Conservation (phyloP, 2,329 filamentous ascomycete species). For the Talaromyces sp. region DNA sequence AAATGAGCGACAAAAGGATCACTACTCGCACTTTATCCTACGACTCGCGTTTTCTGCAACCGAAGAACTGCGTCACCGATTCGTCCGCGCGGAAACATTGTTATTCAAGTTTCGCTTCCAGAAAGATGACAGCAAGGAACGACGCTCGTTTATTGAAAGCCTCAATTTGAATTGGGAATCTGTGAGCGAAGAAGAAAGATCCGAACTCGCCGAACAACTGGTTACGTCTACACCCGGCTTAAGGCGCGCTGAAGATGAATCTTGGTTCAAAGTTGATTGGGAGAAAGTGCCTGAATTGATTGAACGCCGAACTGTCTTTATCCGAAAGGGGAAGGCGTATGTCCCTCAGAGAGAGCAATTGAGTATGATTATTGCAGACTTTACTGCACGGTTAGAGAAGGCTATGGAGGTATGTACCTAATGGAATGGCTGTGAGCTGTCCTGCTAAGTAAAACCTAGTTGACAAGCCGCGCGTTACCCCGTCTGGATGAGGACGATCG, state of each 20-base stretch:
- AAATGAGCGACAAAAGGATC: conserved; percentile 83
- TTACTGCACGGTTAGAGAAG: conserved; percentile 71
- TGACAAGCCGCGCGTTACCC: conserved; percentile 86
- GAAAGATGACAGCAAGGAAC: conserved; percentile 70
- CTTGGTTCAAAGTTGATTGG: conserved; percentile 97
- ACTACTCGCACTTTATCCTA: conserved; percentile 97
- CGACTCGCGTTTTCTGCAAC: conserved; percentile 88
- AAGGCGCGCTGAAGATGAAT: conserved; percentile 66
- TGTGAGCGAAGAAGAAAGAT: conserved; percentile 76
- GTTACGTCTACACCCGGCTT: conserved; percentile 53
- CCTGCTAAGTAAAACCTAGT: conserved; percentile 42
- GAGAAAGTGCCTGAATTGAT: conserved; percentile 86
- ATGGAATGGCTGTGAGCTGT: conserved; percentile 10
- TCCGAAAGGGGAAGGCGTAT: conserved; percentile 81
- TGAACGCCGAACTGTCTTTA: conserved; percentile 70
- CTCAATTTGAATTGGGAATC: conserved; percentile 81
- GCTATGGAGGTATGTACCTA: conserved; percentile 67
- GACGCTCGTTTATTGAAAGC: conserved; percentile 69
- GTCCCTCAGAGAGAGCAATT: conserved; percentile 83
- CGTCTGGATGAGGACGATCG: conserved; percentile 95
- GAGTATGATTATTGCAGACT: conserved; percentile 86
- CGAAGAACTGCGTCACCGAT: conserved; percentile 82
- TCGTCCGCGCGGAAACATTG: conserved; percentile 80
- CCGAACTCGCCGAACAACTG: conserved; percentile 60
- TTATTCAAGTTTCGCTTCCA: conserved; percentile 80